Conservation (phyloP, 2,329 filamentous ascomycete genomes). For the Curvularia spicifera region DNA sequence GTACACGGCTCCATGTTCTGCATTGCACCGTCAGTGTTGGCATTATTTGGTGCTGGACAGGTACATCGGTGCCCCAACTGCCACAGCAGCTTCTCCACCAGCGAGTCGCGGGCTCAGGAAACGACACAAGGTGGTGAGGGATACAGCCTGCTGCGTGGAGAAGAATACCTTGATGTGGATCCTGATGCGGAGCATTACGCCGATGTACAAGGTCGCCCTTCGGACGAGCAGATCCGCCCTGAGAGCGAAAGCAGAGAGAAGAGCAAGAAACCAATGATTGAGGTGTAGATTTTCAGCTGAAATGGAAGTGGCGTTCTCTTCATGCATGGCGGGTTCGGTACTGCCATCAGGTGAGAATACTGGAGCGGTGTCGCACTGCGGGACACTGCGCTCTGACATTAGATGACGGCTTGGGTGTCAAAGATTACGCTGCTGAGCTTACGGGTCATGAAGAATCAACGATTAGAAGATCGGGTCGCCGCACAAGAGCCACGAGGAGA, state of each 20-base stretch:
- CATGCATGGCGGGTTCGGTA: not conserved
- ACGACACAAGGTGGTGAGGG: constrained; percentile 12
- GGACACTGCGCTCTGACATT: not conserved
- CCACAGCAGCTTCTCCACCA: constrained; percentile 15
- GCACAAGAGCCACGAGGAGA: not conserved
- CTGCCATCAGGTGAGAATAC: not conserved
- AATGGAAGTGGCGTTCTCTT: not conserved
- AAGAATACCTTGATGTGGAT: constrained; percentile 26
- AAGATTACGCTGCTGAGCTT: not conserved
- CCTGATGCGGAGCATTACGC: constrained; percentile 21
- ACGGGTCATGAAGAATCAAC: not conserved
- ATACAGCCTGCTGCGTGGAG: constrained; percentile 28
- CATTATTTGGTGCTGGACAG: not conserved
- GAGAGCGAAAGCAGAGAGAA: constrained; percentile 15
- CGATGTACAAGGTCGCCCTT: constrained; percentile 6
- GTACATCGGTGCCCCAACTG: constrained; percentile 29
- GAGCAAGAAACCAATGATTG: constrained; percentile 13
- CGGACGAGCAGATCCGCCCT: constrained; percentile 15
- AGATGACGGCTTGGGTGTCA: not conserved
- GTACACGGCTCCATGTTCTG: constrained; percentile 20
- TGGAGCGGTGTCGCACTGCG: not conserved
- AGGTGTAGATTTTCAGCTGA: constrained; percentile 9
- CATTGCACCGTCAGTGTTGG: constrained; percentile 10
- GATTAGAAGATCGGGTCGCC: not conserved
- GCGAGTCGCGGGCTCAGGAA: not conserved